Percentiles rank a stretch among this genome's conserved stretches.
Conservation (phyloP, 2,329 filamentous ascomycete species). For the Neospermospora avenae region DNA sequence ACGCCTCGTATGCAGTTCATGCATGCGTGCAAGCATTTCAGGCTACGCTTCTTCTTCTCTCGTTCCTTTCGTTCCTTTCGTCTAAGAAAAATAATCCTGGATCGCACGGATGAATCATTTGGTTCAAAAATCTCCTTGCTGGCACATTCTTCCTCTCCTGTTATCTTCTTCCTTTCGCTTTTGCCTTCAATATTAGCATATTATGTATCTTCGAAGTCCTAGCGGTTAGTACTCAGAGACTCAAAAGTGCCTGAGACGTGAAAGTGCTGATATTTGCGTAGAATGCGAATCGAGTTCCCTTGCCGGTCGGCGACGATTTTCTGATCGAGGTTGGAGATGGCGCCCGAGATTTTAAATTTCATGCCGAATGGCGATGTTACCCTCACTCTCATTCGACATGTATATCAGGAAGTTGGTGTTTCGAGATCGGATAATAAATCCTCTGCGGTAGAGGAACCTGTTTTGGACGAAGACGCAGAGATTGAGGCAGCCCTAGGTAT, state of each 20-base stretch:
- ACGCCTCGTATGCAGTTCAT: conserved; percentile 11
- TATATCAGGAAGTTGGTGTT: conserved; percentile 13
- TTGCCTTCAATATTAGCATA: neutral
- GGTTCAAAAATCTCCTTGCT: neutral
- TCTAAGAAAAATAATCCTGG: neutral
- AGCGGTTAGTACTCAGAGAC: conserved; percentile 3
- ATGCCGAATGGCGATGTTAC: conserved; percentile 30
- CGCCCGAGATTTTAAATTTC: conserved; percentile 24
- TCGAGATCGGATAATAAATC: neutral
- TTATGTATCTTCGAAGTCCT: conserved; percentile 11
- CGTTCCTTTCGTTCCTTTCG: neutral
- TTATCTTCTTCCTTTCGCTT: neutral
- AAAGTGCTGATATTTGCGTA: conserved; percentile 2
- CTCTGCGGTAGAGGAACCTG: neutral
- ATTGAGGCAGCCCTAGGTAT: conserved; percentile 12
- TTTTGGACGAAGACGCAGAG: conserved; percentile 16
- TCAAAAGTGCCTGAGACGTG: neutral
- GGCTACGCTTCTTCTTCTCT: neutral
- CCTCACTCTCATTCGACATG: conserved; percentile 20
- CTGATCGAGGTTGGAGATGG: conserved; percentile 18
- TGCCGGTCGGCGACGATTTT: conserved; percentile 1
- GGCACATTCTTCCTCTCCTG: neutral
- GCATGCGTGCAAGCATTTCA: conserved; percentile 3
- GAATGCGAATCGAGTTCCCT: conserved; percentile 9
- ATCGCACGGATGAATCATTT: conserved; percentile 6